Evolutionary conservation across 2,329 filamentous ascomycete genomes (phyloP), one percentile per base, ranked within the genome.

Genomic region (Laburnicola sp.): DNA sequence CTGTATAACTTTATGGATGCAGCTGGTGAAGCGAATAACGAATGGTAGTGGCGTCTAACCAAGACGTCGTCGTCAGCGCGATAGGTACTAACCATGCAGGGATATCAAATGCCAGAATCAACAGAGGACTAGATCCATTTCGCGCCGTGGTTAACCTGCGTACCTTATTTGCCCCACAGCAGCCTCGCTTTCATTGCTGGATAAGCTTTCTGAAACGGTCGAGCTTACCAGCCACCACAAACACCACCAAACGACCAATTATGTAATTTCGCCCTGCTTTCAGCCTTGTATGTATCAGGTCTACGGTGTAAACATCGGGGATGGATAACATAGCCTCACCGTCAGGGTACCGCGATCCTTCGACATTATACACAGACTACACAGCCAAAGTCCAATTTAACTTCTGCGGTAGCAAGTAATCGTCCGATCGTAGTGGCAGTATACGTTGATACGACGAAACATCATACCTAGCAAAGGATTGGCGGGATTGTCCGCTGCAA

Each of bases 201-300:
- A 27, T 25, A 40, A 48, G 38, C 45, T 48, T 16, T 42, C 31
- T 16, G 32, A 22, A 31, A 31, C 34, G 25, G 10, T 23, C 27
- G 46, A 45, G 48, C 47, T 32, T 45, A 48, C 48, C 40, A 48
- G 45, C 48, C 53, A 51, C 58, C 47, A 32, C 54, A 37, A 40
- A 26, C 38, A 9, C 37, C 32, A 35, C 50, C 27, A 42, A 44
- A 41, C 44, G 34, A 16, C 16, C 16, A 16, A 16, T 16, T 16
- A 16, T 16, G 16, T 16, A 16, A 16, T 16, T 45, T 46, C 40
- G 45, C 51, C 50, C 53, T 46, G 40, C 54, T 36, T 51, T 66
- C 62, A 66, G 62, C 58, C 57, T 55, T 61, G 62, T 58, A 55
- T 53, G 51, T 43, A 57, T 56, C 42, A 21, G 51, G 47, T 47